Base-by-base conservation (phyloP, 345 rosid genomes). In the Pugionium dolabratum region DNA sequence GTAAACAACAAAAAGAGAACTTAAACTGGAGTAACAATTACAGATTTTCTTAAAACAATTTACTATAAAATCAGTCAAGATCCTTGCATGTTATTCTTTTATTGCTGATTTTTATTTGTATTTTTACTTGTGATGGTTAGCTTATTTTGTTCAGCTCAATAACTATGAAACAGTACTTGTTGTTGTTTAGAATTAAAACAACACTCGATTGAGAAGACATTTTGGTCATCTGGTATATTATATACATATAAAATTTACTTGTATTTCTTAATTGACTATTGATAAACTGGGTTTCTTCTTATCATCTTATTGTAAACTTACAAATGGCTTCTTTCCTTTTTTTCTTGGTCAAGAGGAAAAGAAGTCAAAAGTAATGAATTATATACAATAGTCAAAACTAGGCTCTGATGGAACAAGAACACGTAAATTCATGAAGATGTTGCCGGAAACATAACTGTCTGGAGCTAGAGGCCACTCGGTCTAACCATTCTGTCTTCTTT, bases 361-460 rank as follows among this genome's bases (percentile, higher is more conserved):
- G 42, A 1, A 43, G 11, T 54, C 28, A 54, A 44, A 54, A 34
- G 39, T 52, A n/a, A n/a, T 61, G 28, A 40, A 5, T 59, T 59
- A 60, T 60, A 60, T 61, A 70, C 54, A 52, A 39, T 29, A 29
- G n/a, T 52, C 47, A 69, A 52, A 69, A 60, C 46, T 69, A 59
- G 59, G 52, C 57, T 37, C 71, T 31, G 42, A 40, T 58, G 26
- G 51, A 4, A 31, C 25, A 25, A 9, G 7, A 67, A 36, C 49
- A 2, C 33, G 7, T 48, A 44, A 34, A 36, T 8, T 45, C 8
- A 36, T 45, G 56, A 18, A 35, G 48, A 54, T 37, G 59, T 50
- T n/a, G 73, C 32, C 1, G 52, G 52, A 41, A 27, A 42, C 59
- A 49, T 54, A n/a, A 42, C 39, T 6, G 40, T 35, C 50, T 30